phyloP scores from a whole-genome alignment of 1,284 basidiomycete genomes.

The Ceratobasidium sp. region DNA sequence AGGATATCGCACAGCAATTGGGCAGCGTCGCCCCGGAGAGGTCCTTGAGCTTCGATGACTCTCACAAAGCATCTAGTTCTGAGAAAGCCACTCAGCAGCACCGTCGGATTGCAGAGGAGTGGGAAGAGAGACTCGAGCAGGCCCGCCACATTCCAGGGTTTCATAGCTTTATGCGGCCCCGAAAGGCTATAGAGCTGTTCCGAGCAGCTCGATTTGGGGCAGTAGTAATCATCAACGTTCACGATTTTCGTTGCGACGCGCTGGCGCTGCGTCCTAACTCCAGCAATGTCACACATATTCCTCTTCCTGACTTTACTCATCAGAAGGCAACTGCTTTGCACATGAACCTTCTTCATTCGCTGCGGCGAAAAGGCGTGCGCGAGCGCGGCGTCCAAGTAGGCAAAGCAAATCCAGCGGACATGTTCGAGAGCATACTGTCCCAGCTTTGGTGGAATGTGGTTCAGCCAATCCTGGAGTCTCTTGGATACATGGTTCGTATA shows the following conservation, averaged over 20 bases:
- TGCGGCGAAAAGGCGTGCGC: not conserved
- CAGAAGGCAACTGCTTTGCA: not conserved
- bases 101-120: not conserved
- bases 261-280: not conserved
- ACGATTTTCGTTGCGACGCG: not conserved
- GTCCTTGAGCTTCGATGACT: no score
- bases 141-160: not conserved
- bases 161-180: not conserved
- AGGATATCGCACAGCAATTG: no score
- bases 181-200: not conserved
- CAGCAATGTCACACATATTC: not conserved
- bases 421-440: not conserved
- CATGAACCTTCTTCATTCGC: not conserved
- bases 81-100: not conserved
- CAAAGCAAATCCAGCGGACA: not conserved
- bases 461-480: not conserved
- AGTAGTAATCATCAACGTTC: not conserved
- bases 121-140: not conserved
- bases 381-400: no score
- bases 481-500: constrained; percentile 4
- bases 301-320: not conserved
- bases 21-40: no score
- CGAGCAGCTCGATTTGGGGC: not conserved
- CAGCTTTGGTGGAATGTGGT: not conserved
- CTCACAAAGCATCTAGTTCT: no score